Conservation (phyloP, 1,284 basidiomycete genomes). For the Ustilago trichophora region DNA sequence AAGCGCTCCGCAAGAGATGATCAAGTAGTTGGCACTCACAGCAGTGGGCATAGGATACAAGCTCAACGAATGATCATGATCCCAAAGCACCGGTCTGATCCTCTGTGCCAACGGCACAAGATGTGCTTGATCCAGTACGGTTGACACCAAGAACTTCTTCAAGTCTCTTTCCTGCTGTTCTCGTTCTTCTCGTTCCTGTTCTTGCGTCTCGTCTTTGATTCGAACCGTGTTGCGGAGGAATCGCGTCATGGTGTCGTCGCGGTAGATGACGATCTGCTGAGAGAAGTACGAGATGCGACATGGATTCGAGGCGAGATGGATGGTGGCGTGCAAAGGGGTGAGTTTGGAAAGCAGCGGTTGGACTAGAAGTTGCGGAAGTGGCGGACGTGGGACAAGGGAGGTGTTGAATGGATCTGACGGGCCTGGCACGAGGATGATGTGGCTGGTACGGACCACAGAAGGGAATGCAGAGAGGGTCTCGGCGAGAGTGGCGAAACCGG, state of each 20-base stretch:
- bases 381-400: conserved; percentile 78
- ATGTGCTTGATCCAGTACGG: conserved; percentile 69
- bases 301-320: conserved; percentile 83
- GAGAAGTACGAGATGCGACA: conserved; percentile 94
- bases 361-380: conserved; percentile 74
- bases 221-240: conserved; percentile 81
- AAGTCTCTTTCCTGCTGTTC: conserved; percentile 52
- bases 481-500: conserved; percentile 71
- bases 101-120: conserved; percentile 80
- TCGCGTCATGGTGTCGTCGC: conserved; percentile 91
- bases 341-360: conserved; percentile 58
- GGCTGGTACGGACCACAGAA: conserved; percentile 77
- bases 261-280: conserved; percentile 92
- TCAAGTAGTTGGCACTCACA: conserved; percentile 71
- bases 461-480: conserved; percentile 85
- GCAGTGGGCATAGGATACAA: conserved; percentile 94
- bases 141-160: conserved; percentile 60
- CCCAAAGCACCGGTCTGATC: conserved; percentile 86
- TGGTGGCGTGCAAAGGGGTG: conserved; percentile 17
- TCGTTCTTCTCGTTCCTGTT: conserved; percentile 44
- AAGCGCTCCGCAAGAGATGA: neutral
- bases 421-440: conserved; percentile 93
- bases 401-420: conserved; percentile 80
- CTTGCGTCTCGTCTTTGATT: conserved; percentile 52
- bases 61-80: conserved; percentile 89